Conservation (phyloP, 179 eudicot species). For the Vitellaria paradoxa region DNA sequence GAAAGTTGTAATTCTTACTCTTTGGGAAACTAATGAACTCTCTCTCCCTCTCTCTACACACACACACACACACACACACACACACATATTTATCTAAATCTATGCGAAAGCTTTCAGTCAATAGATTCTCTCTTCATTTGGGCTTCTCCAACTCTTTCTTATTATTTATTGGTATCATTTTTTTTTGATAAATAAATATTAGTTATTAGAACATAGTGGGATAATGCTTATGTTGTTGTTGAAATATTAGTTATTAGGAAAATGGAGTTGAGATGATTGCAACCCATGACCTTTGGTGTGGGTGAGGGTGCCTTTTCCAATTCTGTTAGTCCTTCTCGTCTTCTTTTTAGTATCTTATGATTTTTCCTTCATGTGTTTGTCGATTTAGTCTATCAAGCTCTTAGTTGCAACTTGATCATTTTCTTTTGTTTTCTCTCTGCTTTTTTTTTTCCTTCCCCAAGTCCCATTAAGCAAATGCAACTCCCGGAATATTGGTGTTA, state of each 20-base stretch:
- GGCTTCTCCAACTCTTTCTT: not conserved
- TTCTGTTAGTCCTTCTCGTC: no score
- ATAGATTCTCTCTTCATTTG: not conserved
- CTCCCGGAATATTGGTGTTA: not conserved
- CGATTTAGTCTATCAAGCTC: not conserved
- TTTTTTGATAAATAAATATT: no score
- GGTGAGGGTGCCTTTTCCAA: no score
- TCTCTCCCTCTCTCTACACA: not conserved
- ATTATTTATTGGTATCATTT: not conserved
- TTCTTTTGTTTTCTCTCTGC: not conserved
- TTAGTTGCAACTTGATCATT: not conserved
- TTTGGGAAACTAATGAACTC: not conserved
- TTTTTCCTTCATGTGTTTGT: not conserved
- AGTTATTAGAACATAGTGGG: no score
- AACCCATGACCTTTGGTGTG: no score
- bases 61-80: not conserved
- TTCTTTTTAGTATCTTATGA: not conserved
- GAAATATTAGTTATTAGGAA: no score
- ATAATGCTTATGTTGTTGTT: no score
- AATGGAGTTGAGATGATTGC: no score
- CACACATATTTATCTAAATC: not conserved
- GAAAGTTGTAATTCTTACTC: not conserved
- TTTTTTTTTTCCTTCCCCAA: not conserved
- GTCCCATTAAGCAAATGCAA: constrained; percentile 5
- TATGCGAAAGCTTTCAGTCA: not conserved